Evolutionary conservation across 2,329 filamentous ascomycete species (phyloP), one percentile per base, ranked within the genome.

Genomic region (Penicillium sp.): DNA sequence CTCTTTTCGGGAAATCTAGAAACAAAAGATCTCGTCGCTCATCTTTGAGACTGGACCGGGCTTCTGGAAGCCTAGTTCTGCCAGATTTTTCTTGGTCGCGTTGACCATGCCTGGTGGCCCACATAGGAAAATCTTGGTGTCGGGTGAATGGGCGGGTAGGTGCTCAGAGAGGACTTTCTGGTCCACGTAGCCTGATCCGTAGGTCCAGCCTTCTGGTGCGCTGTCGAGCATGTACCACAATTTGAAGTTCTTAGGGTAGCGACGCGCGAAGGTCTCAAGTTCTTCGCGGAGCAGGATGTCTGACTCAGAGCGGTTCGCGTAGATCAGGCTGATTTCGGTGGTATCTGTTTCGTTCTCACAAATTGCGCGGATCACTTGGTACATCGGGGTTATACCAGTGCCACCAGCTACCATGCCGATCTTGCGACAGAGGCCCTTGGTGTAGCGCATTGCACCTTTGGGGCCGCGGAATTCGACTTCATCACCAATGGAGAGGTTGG

Each of bases 291-390:
- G 59, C 42, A 81, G 55, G 34, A 81, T 80, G 42, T 81, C 79
- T 4, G 60, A 63, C 57, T 81, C 74, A 3, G 63, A 67, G 54
- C 76, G 77, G 49, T 81, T 81, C 1, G 75, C 79, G 54, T 81
- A 76, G 2, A 81, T 64, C 0, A 79, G 71, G 39, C 73, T 79
- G 46, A 86, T 66, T 56, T 81, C 69, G 1, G 84, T 86, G 0
- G 72, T 74, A 57, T 86, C 84, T 6, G 67, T 69, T 16, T 54
- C 46, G 50, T 85, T 80, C 62, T 85, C 83, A 61, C 81, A 84
- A 51, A 86, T 83, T 41, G 82, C 81, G 3, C 82, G 79, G 62
- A 86, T 84, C 3, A 86, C 67, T 63, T 86, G 83, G 63, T 76
- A 82, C 77, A 83, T 81, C 6, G 81, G 81, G 1, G 81, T 72